These are phyloP conservation scores for Houttuynia cordata DNA, from an alignment of 164 flowering plant genomes.

Conservation along the genomic window DNA sequence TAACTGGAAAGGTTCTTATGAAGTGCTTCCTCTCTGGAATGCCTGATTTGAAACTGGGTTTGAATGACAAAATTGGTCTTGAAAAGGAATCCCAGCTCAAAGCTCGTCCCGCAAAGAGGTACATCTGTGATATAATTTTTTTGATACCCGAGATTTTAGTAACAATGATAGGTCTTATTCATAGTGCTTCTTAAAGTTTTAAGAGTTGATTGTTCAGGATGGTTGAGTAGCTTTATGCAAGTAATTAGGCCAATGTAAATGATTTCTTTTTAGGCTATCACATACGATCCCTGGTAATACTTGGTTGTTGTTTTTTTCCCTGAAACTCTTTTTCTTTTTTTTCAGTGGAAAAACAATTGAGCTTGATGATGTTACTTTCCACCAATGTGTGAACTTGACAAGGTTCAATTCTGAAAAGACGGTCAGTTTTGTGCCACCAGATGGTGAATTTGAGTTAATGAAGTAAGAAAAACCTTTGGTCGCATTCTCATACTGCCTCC, in stretches of 20 bases:
- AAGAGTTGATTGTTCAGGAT: no score
- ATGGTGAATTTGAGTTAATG: conserved; percentile 99
- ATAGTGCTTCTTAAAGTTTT: no score
- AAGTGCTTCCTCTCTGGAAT: conserved; percentile 99
- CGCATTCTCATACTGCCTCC: no score
- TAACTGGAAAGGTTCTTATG: conserved; percentile 96
- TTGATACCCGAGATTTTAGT: no score
- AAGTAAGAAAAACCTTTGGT: conserved; percentile 45
- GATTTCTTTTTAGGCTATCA: no score
- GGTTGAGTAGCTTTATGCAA: no score
- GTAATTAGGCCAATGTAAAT: no score
- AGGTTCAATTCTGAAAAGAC: conserved; percentile 99
- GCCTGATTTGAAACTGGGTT: conserved; percentile 98
- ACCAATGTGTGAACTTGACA: conserved; percentile 94
- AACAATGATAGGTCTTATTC: no score
- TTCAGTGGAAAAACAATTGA: conserved; percentile 98
- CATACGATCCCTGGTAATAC: no score
- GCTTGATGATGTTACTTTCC: conserved; percentile 98
- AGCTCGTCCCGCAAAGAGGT: conserved; percentile 92
- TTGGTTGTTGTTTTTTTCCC: background rate
- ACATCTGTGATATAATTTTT: no score
- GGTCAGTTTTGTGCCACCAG: conserved; percentile 98
- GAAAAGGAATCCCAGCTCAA: conserved; percentile 95
- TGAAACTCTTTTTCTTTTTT: conserved; percentile 7
- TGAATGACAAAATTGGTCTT: conserved; percentile 94